Evolutionary conservation across 108 stramenopile genomes (phyloP), one percentile per base, ranked within the genome.

Genomic region (Skeletonema marinoi): DNA sequence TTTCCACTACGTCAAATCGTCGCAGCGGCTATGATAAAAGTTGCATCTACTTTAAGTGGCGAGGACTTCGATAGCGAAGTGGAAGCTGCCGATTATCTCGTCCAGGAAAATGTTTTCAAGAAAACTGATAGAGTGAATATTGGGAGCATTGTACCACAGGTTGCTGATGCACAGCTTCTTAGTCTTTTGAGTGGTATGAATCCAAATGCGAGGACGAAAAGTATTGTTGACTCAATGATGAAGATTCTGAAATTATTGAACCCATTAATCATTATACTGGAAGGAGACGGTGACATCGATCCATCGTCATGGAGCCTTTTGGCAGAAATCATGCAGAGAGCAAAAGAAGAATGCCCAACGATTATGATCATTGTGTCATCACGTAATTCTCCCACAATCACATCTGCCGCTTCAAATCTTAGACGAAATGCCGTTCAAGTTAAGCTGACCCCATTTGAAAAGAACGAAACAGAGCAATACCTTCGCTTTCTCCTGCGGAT

Each of bases 221-320:
- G 68, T 12, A 83, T 83, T 63, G 82, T 78, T n/a, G 82, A 83
- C 58, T 74, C 78, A n/a, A 42, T 83, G 56, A 83, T 83, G 70
- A 83, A 83, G 68, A 69, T 83, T 66, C 51, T 83, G 17, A 70
- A 73, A 70, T 29, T 79, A 33, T 38, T 83, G 29, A 78, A 74
- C 46, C 82, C 82, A 17, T 38, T 79, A 19, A 51, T 83, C 29
- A 75, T 83, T 2, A 68, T 83, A 8, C 60, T 83, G 29, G 82
- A 83, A 42, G 82, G 82, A 19, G 82, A 83, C 42, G 82, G 82
- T 19, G 82, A 79, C 63, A 83, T 83, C 16, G 82, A 83, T 62
- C 82, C 78, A 32, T 83, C 82, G 30, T 83, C 82, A 0, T 83
- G 82, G 82, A 79, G 74, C 78, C 66, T 83, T 48, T 44, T 83